Conservation (phyloP, 768 basidiomycete genomes). For the Trametes meyenii region DNA sequence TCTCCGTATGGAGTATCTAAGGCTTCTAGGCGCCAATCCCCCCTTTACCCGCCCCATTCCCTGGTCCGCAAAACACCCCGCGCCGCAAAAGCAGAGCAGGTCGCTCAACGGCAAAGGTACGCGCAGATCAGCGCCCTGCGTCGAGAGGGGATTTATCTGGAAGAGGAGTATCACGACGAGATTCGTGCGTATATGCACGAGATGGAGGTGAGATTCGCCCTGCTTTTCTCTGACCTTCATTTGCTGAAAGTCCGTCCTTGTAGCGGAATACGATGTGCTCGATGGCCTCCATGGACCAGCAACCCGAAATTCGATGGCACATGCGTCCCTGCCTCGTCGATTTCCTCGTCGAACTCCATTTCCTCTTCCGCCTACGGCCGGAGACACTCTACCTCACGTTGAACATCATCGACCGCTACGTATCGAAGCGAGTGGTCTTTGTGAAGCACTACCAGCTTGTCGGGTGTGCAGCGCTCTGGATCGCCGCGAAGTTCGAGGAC, state of each 20-base stretch:
- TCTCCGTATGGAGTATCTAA: slow-evolving; percentile 81
- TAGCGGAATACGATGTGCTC: slow-evolving; percentile 88
- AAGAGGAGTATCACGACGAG: slow-evolving; percentile 95
- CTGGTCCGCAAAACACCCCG: slow-evolving; percentile 67
- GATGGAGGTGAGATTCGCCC: slow-evolving; percentile 84
- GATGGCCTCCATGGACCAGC: slow-evolving; percentile 97
- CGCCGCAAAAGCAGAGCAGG: slow-evolving; percentile 58
- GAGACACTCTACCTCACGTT: slow-evolving; percentile 98
- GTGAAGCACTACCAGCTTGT: slow-evolving; percentile 99
- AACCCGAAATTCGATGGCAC: slow-evolving; percentile 98
- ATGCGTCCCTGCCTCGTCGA: slow-evolving; percentile 99
- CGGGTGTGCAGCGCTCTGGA: slow-evolving; percentile 98
- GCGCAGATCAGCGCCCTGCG: slow-evolving; percentile 70
- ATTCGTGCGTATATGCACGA: slow-evolving; percentile 93
- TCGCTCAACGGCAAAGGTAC: slow-evolving; percentile 70
- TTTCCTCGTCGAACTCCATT: slow-evolving; percentile 98
- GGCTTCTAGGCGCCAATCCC: slow-evolving; percentile 49
- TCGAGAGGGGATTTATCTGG: slow-evolving; percentile 76
- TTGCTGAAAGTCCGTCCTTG: background rate
- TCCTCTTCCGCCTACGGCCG: slow-evolving; percentile 95
- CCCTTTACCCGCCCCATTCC: slow-evolving; percentile 49
- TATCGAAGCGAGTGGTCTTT: slow-evolving; percentile 97
- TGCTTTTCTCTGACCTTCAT: background rate
- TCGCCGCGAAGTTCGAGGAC: slow-evolving; percentile 99
- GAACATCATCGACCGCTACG: slow-evolving; percentile 99